Percentiles rank a stretch among this genome's conserved stretches.
Evolutionary conservation across 2,329 filamentous ascomycete genomes (phyloP).

Genomic region (Cladosporium cucumerinum): DNA sequence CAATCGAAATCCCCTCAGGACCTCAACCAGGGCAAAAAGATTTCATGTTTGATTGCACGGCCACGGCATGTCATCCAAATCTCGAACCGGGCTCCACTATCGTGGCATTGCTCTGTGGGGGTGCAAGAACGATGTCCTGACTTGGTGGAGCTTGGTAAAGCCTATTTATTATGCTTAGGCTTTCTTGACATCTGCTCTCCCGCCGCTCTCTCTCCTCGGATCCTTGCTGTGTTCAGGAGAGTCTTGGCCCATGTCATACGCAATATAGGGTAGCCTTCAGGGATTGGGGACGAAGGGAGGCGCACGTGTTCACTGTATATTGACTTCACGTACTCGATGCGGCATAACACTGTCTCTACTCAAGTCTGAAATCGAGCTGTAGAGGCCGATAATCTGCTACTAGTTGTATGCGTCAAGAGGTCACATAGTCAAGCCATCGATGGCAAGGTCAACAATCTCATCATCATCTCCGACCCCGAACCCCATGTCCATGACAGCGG

Average conservation of each 20-base stretch:
- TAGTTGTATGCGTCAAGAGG: neutral
- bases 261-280: neutral
- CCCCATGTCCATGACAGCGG: neutral
- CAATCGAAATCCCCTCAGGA: neutral
- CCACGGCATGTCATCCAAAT: conserved; percentile 2
- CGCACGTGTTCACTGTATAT: neutral
- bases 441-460: neutral
- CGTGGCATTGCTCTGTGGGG: conserved; percentile 5
- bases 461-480: neutral
- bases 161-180: neutral
- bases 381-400: neutral
- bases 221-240: neutral
- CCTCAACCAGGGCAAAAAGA: neutral
- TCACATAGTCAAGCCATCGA: neutral
- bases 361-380: neutral
- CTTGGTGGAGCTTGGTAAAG: conserved; percentile 1
- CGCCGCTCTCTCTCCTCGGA: neutral
- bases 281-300: neutral
- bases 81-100: neutral
- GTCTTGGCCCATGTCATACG: conserved; percentile 3
- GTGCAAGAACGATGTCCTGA: neutral
- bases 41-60: neutral
- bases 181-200: conserved; percentile 3
- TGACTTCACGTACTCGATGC: neutral
- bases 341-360: neutral